Base-by-base conservation (phyloP, 179 eudicot genomes). In the Patellifolia procumbens region DNA sequence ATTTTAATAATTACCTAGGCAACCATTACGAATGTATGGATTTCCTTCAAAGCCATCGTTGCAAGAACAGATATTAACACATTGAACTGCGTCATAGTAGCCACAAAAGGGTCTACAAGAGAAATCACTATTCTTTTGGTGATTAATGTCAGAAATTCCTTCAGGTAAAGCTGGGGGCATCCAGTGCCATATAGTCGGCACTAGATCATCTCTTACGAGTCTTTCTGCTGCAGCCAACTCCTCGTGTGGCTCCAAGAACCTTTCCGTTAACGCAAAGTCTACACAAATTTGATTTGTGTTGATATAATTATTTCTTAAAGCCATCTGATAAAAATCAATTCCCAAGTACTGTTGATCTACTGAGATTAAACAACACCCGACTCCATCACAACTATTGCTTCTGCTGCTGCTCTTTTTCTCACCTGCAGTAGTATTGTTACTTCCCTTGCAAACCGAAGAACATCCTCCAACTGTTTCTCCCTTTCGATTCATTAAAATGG, bases 1-100 rank as follows among this genome's bases (percentile, higher is more conserved):
- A 22, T 17, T 34, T 16, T n/a, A 34, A 20, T 7, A 3, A 43
- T 35, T 63, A 78, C 81, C 81, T 63, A 16, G 76, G 56, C 81
- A 78, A 28, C 81, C 81, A 48, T 78, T 51, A 37, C 64, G 45
- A 51, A 78, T 68, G 56, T 78, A 78, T 34, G 81, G 81, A 72
- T 78, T 78, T 51, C 81, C 81, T 31, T 34, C 65, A 24, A 61
- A 72, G 51, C 76, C 76, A 17, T 45, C 76, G 51, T 67, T 77
- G 72, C 49, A 83, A 52, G 61, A 83, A 79, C 76, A 85, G 7
- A 62, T 80, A 73, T 70, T 81, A 31, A 63, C 76, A 46, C 75
- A 81, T 71, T 71, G 64, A 61, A 61, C 74, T 28, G 20, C 73
- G 37, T 73, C 73, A 49, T 60, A 60, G 17, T 46, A 60, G 48